Evolutionary conservation across 2,329 filamentous ascomycete genomes (phyloP), one percentile per base, ranked within the genome.

Genomic region (Elsinoe arachidis): DNA sequence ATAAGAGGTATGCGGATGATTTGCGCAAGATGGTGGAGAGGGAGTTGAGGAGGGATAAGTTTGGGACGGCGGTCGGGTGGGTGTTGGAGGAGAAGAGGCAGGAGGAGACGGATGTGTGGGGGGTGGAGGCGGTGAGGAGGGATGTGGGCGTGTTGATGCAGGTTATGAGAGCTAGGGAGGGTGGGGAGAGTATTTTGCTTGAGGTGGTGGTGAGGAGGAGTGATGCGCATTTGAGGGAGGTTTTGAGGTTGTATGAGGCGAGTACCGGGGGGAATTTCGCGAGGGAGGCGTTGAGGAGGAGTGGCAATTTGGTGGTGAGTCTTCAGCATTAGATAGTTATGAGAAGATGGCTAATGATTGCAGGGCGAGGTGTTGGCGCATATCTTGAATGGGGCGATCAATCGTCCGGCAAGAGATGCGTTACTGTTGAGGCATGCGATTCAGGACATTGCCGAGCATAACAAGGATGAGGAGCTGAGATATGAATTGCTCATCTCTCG

Each of bases 341-440:
- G 19, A 11, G 15, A 26, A 30, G 5, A 35, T n/a, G 30, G 35
- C 11, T 35, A 14, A 37, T 38, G 15, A 19, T 10, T 12, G 6
- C 64, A 96, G 91, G 93, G 93, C 62, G 93, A 99, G 75, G 84
- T 95, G 17, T 83, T 97, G 37, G 89, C 90, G 0, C 93, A 97
- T 72, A 89, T 97, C 64, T 85, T 99, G 67, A 96, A 97, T 73
- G 93, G 93, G 66, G 85, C 95, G 58, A 95, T 97, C 75, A 97
- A 97, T 75, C 88, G 88, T 59, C 91, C 93, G 5, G 90, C 95
- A 61, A 88, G 93, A 57, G 93, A 97, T 70, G 90, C 92, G 2
- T 80, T 96, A 37, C 84, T 97, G 2, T 78, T 99, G 1, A 85
- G 95, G 71, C 93, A 97, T 74, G 92, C 93, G 1, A 83, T 97